phyloP scores from a whole-genome alignment of 2,329 filamentous ascomycete species.

The Pseudocercospora crystallina region DNA sequence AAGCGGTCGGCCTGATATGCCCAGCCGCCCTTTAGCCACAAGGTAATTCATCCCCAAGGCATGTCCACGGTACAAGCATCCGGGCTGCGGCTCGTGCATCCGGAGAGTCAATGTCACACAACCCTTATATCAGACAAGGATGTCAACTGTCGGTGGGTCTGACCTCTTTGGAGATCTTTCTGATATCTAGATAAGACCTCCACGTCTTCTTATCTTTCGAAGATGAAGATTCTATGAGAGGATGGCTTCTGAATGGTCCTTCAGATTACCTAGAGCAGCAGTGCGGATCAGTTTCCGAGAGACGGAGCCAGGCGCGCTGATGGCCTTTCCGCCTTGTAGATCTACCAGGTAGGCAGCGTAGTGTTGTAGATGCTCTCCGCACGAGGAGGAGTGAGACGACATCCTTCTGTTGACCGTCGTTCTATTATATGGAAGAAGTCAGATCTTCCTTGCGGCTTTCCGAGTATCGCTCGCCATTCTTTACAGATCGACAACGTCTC shows the following conservation, averaged over 20 bases:
- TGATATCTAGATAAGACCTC: conserved; percentile 1
- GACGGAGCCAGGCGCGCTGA: neutral
- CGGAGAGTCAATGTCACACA: too few relatives aligned
- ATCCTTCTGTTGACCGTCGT: too few relatives aligned
- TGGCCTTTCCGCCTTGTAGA: neutral
- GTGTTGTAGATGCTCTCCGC: too few relatives aligned
- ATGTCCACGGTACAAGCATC: too few relatives aligned
- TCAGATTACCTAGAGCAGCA: neutral
- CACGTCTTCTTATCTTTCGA: neutral
- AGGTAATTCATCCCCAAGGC: neutral
- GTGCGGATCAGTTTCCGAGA: conserved; percentile 2
- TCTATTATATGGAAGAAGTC: too few relatives aligned
- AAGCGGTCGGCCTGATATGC: neutral
- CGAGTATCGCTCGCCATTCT: too few relatives aligned
- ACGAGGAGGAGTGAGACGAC: too few relatives aligned
- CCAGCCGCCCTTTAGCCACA: neutral
- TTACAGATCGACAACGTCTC: too few relatives aligned
- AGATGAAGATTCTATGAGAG: neutral
- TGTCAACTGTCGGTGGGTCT: neutral
- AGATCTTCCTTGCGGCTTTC: too few relatives aligned
- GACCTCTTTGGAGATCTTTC: neutral
- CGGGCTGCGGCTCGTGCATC: too few relatives aligned
- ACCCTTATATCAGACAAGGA: too few relatives aligned
- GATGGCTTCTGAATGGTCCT: neutral
- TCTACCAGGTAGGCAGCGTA: neutral